Evolutionary conservation across 345 rosid species (phyloP), one percentile per base, ranked within the genome.

Genomic region (Trapa incisa): DNA sequence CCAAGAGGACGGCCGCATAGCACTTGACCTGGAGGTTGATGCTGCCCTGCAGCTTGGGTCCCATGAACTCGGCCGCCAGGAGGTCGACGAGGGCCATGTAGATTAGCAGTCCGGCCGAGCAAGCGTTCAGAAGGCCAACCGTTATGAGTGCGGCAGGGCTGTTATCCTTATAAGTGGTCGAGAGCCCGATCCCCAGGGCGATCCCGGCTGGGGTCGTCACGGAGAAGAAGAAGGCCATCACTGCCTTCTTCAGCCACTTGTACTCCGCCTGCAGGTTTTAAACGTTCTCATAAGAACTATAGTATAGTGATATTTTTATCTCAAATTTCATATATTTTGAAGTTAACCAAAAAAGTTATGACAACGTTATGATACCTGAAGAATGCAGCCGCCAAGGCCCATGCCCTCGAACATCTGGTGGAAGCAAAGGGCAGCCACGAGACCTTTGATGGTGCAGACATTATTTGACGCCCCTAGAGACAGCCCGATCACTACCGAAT

Each of bases 61-160:
- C 82, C 96, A 80, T 83, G 70, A 87, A 89, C 71, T 85, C 88
- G 0, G 86, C 80, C 0, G 92, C 84, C 3, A 89, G 76, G 65
- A 89, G 96, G 65, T 89, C 96, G 0, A 89, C 92, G 35, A 89
- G 62, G 2, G 92, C 80, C 92, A 80, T 87, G 54, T 50, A 50
- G 54, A 50, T 50, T 22, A 50, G 12, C 3, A 50, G 54, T 2
- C 54, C 54, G 54, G 54, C 17, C n/a, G 54, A 50, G 54, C 14
- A 50, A 2, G 22, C 54, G 5, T 50, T 50, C 4, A 50, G 54
- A 22, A 50, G 17, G 2, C 54, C 54, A 6, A 50, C 54, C n/a
- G 54, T 50, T 1, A 50, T 50, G 54, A 50, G 54, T 17, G 54
- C 54, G 17, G n/a, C 12, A 2, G 54, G 54, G 54, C 54, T 50